Conservation (phyloP, 1,284 basidiomycete genomes). For the Neotropicomus parvogracilis region DNA sequence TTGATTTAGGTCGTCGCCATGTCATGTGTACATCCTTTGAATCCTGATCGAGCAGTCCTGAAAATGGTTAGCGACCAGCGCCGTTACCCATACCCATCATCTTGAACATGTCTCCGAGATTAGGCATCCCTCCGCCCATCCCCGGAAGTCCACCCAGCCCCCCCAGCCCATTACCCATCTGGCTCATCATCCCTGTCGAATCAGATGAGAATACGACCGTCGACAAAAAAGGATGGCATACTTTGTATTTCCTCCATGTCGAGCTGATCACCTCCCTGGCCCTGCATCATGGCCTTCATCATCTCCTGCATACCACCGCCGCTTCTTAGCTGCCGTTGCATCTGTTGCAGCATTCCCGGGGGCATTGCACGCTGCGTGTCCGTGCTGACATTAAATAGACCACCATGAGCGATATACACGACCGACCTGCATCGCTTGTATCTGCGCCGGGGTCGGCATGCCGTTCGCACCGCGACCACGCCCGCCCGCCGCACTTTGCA, state of each 20-base stretch:
- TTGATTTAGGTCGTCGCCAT: constrained; percentile 19
- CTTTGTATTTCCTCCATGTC: constrained; percentile 88
- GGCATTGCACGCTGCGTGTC: constrained; percentile 72
- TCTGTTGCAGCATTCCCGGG: constrained; percentile 82
- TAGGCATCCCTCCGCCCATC: constrained; percentile 52
- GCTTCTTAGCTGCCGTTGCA: constrained; percentile 77
- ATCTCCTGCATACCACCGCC: constrained; percentile 92
- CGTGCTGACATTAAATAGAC: constrained; percentile 11
- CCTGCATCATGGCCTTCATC: constrained; percentile 95
- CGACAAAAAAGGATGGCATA: constrained; percentile 34
- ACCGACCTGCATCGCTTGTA: constrained; percentile 84
- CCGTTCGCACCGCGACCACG: constrained; percentile 81
- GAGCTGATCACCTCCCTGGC: constrained; percentile 76
- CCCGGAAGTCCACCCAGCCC: constrained; percentile 48
- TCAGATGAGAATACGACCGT: constrained; percentile 15
- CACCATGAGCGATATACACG: constrained; percentile 1
- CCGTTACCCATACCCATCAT: constrained; percentile 77
- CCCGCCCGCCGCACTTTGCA: constrained; percentile 82
- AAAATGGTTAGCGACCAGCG: constrained; percentile 33
- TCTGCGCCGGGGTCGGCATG: constrained; percentile 88
- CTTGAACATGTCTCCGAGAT: constrained; percentile 75
- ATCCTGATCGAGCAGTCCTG: constrained; percentile 4
- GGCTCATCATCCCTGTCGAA: constrained; percentile 72
- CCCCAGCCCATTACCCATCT: constrained; percentile 71
- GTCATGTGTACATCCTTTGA: constrained; percentile 20